Evolutionary conservation across 805 yeast species (phyloP), one percentile per base, ranked within the genome.

Genomic region (Candida arabinofermentans): DNA sequence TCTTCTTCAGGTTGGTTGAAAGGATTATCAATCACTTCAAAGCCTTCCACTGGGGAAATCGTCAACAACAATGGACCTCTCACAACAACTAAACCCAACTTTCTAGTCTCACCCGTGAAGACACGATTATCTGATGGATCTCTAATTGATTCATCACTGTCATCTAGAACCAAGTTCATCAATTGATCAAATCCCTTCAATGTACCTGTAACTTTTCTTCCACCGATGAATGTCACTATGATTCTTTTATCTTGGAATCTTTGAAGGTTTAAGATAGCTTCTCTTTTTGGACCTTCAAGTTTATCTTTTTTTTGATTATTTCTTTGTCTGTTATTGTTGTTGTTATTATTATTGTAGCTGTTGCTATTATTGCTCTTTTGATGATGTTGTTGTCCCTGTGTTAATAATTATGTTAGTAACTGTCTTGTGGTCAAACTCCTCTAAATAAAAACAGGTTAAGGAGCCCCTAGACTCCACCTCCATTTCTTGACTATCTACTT

Each of bases 111-210:
- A 67, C 75, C 34, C 77, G 75, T 51, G 71, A 44, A 48, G 2
- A 71, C 62, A 13, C 74, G 67, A 23, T 76, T 79, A 43, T 81
- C 86, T 27, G 77, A 81, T n/a, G 81, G 74, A 48, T 81, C 89
- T 58, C 77, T 57, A 54, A 83, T 54, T 8, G 71, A 72, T 61
- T 93, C 97, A 26, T 69, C 67, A 5, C 79, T 82, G 24, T 83
- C 77, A 55, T 83, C 88, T 46, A 85, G 70, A 2, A 85, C 91
- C 53, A 85, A 65, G 64, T 85, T 85, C 87, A 84, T 80, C 57
- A 84, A 70, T 59, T 81, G 89, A 58, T 85, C 95, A 57, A 72
- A 83, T 6, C 98, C 97, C 53, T 86, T 87, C 53, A 91, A 74
- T 1, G 69, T 67, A 27, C 99, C 99, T 14, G 71, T 70, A n/a